Conservation (phyloP, 2,329 filamentous ascomycete genomes). For the Chaetomium globosum region DNA sequence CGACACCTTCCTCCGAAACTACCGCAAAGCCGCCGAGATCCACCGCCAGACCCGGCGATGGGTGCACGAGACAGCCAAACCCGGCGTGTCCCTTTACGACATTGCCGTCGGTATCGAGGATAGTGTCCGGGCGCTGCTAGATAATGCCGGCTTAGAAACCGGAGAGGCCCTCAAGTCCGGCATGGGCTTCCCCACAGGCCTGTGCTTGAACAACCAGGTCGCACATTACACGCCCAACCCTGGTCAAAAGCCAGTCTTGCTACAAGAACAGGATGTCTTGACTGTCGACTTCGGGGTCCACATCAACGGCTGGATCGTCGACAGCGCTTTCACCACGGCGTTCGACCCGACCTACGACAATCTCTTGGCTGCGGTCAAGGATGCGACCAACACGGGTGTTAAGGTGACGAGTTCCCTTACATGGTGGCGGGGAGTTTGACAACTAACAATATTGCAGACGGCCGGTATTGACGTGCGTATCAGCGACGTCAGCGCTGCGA, state of each 20-base stretch:
- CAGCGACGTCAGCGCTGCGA: constrained; percentile 78
- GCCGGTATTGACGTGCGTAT: constrained; percentile 91
- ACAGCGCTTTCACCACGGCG: constrained; percentile 77
- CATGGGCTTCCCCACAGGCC: constrained; percentile 80
- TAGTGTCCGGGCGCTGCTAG: constrained; percentile 72
- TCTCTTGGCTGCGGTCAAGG: constrained; percentile 71
- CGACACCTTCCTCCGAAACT: constrained; percentile 66
- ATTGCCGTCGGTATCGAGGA: constrained; percentile 83
- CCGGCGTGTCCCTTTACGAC: constrained; percentile 73
- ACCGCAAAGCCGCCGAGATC: constrained; percentile 75
- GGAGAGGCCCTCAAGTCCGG: constrained; percentile 75
- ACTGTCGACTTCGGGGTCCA: constrained; percentile 84
- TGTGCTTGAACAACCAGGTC: constrained; percentile 80
- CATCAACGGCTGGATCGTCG: constrained; percentile 77
- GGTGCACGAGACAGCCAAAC: constrained; percentile 77
- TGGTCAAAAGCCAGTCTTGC: constrained; percentile 70
- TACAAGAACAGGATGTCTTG: constrained; percentile 74
- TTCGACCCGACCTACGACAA: constrained; percentile 77
- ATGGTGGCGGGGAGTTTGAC: too few species aligned
- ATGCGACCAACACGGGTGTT: constrained; percentile 82
- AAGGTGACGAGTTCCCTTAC: constrained; percentile 50
- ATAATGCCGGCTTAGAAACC: constrained; percentile 73
- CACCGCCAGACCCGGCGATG: constrained; percentile 81
- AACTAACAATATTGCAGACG: constrained; percentile 44
- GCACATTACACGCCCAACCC: constrained; percentile 84